Evolutionary conservation across 345 rosid genomes (phyloP), one percentile per base, ranked within the genome.

Genomic region (Combretum micranthum): DNA sequence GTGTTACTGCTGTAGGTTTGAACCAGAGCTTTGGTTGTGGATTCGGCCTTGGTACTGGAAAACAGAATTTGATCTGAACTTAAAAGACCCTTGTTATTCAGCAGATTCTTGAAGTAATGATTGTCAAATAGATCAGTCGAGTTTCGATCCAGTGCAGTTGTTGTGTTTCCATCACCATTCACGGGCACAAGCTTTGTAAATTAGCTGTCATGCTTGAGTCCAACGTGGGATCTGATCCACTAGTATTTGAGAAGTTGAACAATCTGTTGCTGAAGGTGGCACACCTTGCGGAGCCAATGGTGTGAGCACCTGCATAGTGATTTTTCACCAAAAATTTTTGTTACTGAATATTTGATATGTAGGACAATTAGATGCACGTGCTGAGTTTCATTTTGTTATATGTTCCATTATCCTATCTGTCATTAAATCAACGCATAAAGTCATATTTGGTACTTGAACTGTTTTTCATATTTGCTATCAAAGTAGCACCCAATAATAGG

Each of bases 251-350:
- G 61, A 86, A 86, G 74, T 86, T 65, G 80, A 74, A 77, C 20
- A 86, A 52, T 47, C 95, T 69, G 68, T 62, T 68, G 76, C 71
- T 64, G 71, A 84, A 87, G 39, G 82, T 21, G 11, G 15, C 55
- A 64, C 95, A 87, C 66, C 65, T 79, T 15, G 88, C 95, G 44
- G 63, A 59, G 19, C 95, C 95, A 64, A 87, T 73, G 16, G 91
- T 75, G 44, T 84, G 91, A 44, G 77, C 75, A 46, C 91, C 94
- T 78, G 69, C 16, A 12, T 2, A 64, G n/a, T 53, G 20, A 46
- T 49, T n/a, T 16, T 1, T 12, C 52, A 49, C 52, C 52, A 49
- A 15, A 12, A 49, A 12, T 2, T 49, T 49, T 12, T 15, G 13
- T 16, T 3, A n/a, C 18, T 46, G 19, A 14, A 46, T 15, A 17